These are phyloP conservation scores for Botrytis hyacinthi DNA, from an alignment of 2,329 filamentous ascomycete genomes.

Conservation along the genomic window DNA sequence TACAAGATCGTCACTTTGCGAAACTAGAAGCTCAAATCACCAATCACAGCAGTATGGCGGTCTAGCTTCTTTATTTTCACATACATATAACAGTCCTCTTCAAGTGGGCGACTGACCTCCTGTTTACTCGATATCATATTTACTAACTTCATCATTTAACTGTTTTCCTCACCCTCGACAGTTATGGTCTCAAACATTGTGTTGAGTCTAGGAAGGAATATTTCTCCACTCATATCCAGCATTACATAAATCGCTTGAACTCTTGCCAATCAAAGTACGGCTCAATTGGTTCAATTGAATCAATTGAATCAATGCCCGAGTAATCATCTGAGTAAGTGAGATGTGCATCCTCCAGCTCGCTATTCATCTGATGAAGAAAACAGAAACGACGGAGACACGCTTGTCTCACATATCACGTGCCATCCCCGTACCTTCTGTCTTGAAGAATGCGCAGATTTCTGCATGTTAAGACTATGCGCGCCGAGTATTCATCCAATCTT, in stretches of 20 bases:
- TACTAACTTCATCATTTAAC: background rate
- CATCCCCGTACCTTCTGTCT: too few species aligned
- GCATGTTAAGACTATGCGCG: too few species aligned
- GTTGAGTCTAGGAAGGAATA: background rate
- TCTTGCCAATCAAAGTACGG: background rate
- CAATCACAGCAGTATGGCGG: conserved; percentile 6
- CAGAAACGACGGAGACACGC: background rate
- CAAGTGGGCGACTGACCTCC: background rate
- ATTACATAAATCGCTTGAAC: background rate
- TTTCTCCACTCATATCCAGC: background rate
- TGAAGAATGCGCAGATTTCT: too few species aligned
- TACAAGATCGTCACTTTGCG: background rate
- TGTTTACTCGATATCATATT: background rate
- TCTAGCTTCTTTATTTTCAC: background rate
- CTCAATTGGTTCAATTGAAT: background rate
- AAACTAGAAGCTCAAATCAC: background rate
- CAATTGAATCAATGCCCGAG: background rate
- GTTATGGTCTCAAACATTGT: background rate
- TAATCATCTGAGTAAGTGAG: background rate
- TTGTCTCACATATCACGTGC: conserved; percentile 7
- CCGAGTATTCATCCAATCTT: conserved; percentile 15
- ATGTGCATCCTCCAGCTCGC: background rate
- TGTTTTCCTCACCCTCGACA: background rate
- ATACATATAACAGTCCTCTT: background rate
- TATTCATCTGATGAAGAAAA: conserved; percentile 1